Conservation (phyloP, 768 basidiomycete species). For the Strobilomyces dryophilus region DNA sequence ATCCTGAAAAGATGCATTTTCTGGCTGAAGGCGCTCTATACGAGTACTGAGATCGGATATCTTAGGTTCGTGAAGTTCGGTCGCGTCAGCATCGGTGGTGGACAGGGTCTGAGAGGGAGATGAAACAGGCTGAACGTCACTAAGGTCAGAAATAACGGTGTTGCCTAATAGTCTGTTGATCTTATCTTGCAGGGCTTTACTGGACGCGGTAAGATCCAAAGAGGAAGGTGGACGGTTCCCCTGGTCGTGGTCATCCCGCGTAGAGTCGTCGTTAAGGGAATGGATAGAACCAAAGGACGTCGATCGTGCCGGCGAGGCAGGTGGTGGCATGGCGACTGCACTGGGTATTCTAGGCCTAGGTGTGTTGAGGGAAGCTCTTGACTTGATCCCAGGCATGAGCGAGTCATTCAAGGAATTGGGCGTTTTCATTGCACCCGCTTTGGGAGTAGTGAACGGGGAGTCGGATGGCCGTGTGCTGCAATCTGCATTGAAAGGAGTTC, state of each 20-base stretch:
- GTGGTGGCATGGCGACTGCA: constrained; percentile 78
- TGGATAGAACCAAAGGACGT: constrained; percentile 34
- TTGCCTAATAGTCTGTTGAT: constrained; percentile 42
- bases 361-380: constrained; percentile 39
- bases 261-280: constrained; percentile 34
- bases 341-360: constrained; percentile 68
- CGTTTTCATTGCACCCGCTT: constrained; percentile 38
- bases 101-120: constrained; percentile 36
- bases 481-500: constrained; percentile 36
- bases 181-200: constrained; percentile 45
- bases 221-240: constrained; percentile 21
- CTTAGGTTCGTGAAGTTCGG: constrained; percentile 13
- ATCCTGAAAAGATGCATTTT: constrained; percentile 57
- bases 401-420: constrained; percentile 10
- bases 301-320: constrained; percentile 52
- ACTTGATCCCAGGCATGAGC: constrained; percentile 23
- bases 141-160: constrained; percentile 13
- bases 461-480: constrained; percentile 33
- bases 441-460: constrained; percentile 71
- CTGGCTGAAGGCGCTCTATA: constrained; percentile 63
- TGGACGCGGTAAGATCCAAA: constrained; percentile 36
- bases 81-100: constrained; percentile 27
- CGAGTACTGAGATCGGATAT: constrained; percentile 29
- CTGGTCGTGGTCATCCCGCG: constrained; percentile 9
- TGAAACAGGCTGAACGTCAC: constrained; percentile 13